Base-by-base conservation (phyloP, 2,329 filamentous ascomycete genomes). In the Colletotrichum somersetense region DNA sequence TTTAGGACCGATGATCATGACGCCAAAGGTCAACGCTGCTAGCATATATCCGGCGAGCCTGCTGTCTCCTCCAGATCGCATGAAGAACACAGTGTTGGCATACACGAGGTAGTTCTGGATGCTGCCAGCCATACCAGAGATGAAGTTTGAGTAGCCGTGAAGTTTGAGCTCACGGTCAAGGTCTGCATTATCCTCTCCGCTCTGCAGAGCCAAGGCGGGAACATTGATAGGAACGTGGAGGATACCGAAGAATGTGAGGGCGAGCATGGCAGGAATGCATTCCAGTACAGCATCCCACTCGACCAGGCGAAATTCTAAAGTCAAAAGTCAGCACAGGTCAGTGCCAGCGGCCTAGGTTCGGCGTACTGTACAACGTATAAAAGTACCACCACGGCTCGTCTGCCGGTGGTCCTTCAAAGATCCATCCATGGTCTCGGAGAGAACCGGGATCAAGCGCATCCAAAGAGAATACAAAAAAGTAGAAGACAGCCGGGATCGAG, bases 141-240 rank as follows among this genome's bases (percentile, higher is more conserved):
- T 77, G 23, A 95, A 92, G 81, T 99, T 99, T 1, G 96, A 98
- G 75, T 96, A 89, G 2, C 96, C 96, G 78, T 99, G 96, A 55
- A 97, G 91, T 78, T 95, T 94, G 30, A 99, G 86, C 80, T 99
- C 96, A 74, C 93, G 91, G 79, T 99, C 94, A 61, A 99, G 89
- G 79, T 97, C 91, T 40, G 97, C 89, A 78, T 98, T 93, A 79
- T 99, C 96, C 81, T 98, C 95, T 55, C 95, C 94, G 5, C 93
- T 94, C 42, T 94, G 95, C 61, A 97, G 92, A 0, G 94, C 96
- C 71, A 99, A 84, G 2, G 96, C 96, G 2, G 96, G 96, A 5
- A 99, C 95, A 77, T 99, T 99, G 83, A 99, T 99, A 0, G 96
- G 96, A 3, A 99, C 96, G 79, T 99, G 96, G 3, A 99, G 88